Evolutionary conservation across 164 flowering plant species (phyloP).

Genomic region (Annona squamosa): DNA sequence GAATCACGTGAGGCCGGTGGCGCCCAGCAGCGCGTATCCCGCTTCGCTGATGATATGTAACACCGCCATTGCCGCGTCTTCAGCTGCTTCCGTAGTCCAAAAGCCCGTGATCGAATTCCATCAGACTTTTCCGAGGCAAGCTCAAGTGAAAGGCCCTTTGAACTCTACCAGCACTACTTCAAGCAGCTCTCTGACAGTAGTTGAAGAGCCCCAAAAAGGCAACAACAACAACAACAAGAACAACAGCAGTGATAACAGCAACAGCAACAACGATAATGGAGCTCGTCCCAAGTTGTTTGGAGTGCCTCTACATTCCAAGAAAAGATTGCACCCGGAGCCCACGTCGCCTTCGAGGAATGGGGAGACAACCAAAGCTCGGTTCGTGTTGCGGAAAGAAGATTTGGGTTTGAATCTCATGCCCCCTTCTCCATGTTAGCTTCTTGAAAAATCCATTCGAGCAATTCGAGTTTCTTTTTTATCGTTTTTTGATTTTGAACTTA

Average conservation of each 20-base stretch:
- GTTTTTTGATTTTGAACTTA: constrained; percentile 3
- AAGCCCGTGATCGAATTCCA: constrained; percentile 35
- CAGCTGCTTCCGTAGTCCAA: constrained; percentile 17
- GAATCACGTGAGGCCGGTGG: constrained; percentile 84
- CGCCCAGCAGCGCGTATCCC: constrained; percentile 55
- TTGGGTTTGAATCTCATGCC: constrained; percentile 88
- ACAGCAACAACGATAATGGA: constrained; percentile 1
- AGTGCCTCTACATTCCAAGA: constrained; percentile 68
- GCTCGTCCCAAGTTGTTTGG: constrained; percentile 69
- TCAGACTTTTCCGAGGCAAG: constrained; percentile 26
- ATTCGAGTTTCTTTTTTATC: background rate
- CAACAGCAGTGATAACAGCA: background rate
- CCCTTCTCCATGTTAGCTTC: constrained; percentile 46
- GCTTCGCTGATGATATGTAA: constrained; percentile 32
- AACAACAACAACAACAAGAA: background rate
- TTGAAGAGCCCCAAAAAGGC: constrained; percentile 29
- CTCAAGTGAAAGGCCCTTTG: constrained; percentile 5
- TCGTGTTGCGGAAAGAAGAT: constrained; percentile 53
- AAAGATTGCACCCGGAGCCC: constrained; percentile 71
- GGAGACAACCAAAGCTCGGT: constrained; percentile 50
- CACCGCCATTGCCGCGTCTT: constrained; percentile 6
- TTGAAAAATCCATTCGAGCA: constrained; percentile 3
- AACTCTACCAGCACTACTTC: constrained; percentile 25
- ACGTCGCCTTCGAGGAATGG: constrained; percentile 13
- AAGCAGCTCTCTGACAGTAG: constrained; percentile 35